Evolutionary conservation across 1,284 basidiomycete species (phyloP), one percentile per base, ranked within the genome.

Genomic region (Austroboletus rostrupii): DNA sequence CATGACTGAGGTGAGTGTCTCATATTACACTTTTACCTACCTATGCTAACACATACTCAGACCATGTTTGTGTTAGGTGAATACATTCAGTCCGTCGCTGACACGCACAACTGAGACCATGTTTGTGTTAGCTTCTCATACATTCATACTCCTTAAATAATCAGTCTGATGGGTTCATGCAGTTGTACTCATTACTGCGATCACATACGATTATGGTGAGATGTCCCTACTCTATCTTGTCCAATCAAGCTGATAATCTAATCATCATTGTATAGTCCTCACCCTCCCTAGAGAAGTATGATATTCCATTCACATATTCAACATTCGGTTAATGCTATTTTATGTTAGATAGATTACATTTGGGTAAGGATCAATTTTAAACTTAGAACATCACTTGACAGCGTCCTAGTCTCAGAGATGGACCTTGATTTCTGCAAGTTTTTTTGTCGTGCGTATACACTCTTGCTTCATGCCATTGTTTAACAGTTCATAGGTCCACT

Each of bases 341-440:
- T 6, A 19, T 59, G 7, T 9, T 9, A 28, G 28, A 28, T 28
- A 28, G 5, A 9, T 2, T 28, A 28, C 28, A 9, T 28, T 20
- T 59, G 58, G 58, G 58, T 56, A 35, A 40, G 48, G 0, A 16
- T 23, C 6, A 6, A 7, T n/a, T 1, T 9, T 21, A 9, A 5
- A 4, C 5, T 6, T 13, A 3, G 5, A 1, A 7, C 8, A 21
- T 3, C 11, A 5, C 16, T 21, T 49, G 35, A 53, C 5, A 1
- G 2, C n/a, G n/a, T 13, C 12, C 17, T 31, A 62, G 58, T 17
- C 19, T 16, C 48, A 32, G 21, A 38, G 41, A 4, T 62, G 60
- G 58, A 53, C 47, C 11, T 44, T 40, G 21, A 45, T 62, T 6
- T 52, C 61, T 12, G 21, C 20, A 13, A 16, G 53, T 2, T 60